Evolutionary conservation across 352 stramenopile genomes (phyloP), one percentile per base, ranked within the genome.

Genomic region (Phytophthora tubulina): DNA sequence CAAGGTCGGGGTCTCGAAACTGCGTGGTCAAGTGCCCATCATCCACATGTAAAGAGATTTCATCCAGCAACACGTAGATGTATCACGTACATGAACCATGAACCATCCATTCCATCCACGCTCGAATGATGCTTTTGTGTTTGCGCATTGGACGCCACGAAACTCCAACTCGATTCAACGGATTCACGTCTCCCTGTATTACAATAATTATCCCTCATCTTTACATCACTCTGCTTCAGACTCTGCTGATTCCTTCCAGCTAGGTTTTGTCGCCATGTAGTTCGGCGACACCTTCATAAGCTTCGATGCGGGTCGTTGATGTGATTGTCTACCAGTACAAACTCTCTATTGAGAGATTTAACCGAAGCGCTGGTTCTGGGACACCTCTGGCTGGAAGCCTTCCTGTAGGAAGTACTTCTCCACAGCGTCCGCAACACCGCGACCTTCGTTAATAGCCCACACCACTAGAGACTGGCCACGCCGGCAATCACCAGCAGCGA

Each of bases 401-500:
- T 93, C 86, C 60, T 88, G 77, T 62, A 94, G 44, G 65, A 95
- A 94, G 75, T 94, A 95, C 63, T 91, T 88, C 71, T 95, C 86
- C 50, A 95, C 88, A 14, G 84, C 81, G 48, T 95, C 86, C 10
- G 97, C 97, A 13, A 97, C 95, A 32, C 97, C 94, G 54, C 97
- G 93, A 17, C 97, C 97, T 82, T 99, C 97, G 72, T 99, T 96
- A 79, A 99, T 99, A 6, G 97, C 97, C 97, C 97, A 99, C 21
- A 99, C 97, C 27, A 99, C 97, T 30, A 99, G 89, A 63, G 91
- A 98, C 81, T 99, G 97, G 41, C 97, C 97, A 41, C 97, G 90
- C 51, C 97, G 92, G 82, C 97, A 99, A 88, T 99, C 97, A 6
- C 97, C 97, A 39, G 94, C 97, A 21, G 97, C 97, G 81, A 99